Evolutionary conservation across 148 eudicot species (phyloP).

Genomic region (Amaranthus cruentus): DNA sequence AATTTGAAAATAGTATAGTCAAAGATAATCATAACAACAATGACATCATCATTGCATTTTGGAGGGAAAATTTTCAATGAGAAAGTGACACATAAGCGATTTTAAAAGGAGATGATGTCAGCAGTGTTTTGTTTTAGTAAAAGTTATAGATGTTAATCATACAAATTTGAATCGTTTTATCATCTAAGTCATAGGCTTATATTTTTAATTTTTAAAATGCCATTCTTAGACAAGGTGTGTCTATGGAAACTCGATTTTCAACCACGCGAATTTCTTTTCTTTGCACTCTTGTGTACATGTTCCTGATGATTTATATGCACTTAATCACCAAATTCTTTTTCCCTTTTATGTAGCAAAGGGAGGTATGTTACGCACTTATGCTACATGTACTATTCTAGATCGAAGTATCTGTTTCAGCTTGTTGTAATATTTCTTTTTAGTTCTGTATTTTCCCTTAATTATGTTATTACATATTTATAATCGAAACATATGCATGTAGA

Average conservation of each 20-base stretch:
- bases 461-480: too few species aligned
- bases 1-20: too few species aligned
- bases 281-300: conserved; percentile 11
- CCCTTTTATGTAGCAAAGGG: conserved; percentile 72
- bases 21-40: too few species aligned
- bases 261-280: conserved; percentile 53
- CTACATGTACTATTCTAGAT: neutral
- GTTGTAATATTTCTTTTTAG: too few species aligned
- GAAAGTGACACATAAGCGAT: too few species aligned
- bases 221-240: conserved; percentile 80
- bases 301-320: conserved; percentile 11
- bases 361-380: conserved; percentile 40
- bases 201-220: conserved; percentile 48
- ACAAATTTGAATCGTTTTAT: neutral
- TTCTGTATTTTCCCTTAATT: too few species aligned
- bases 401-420: too few species aligned
- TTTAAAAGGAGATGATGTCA: too few species aligned
- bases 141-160: neutral
- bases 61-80: too few species aligned
- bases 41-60: too few species aligned
- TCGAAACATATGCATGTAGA: too few species aligned
- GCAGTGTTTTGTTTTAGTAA: too few species aligned
- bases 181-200: conserved; percentile 5
- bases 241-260: conserved; percentile 83
- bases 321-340: conserved; percentile 19